Base-by-base conservation (phyloP, 768 basidiomycete species). In the Brasilioporus rufonigricans region DNA sequence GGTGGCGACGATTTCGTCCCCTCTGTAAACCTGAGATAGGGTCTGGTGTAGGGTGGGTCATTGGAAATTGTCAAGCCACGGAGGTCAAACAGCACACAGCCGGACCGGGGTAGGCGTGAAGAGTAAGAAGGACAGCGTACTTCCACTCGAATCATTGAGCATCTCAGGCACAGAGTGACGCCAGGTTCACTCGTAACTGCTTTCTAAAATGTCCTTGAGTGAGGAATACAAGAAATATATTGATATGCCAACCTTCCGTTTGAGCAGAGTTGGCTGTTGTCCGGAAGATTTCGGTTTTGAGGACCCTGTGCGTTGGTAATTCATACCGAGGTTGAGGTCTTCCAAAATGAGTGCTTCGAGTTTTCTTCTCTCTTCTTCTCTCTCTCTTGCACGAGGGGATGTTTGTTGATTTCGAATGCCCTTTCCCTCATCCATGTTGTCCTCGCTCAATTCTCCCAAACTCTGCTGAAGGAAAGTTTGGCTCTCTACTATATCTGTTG, bases 91-190 rank as follows among this genome's bases (percentile, higher is more conserved):
- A 89, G 71, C 5, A 91, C 56, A 24, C 82, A 80, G 5, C 93
- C 91, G 41, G 91, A 91, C 24, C 89, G 81, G 18, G 75, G 76
- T 8, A 65, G 36, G 24, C 60, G 69, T 2, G 66, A 66, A 19
- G 74, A 65, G 5, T 85, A 84, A 29, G 90, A 76, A 6, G 86
- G 84, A 64, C 82, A 85, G 44, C 89, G 82, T 46, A 87, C 64
- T 65, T 93, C 81, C 21, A 87, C 43, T 19, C 93, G 83, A 43
- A 93, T 64, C 71, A 86, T 74, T 14, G 81, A 71, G 31, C 85
- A 75, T 19, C 66, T 68, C 38, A 88, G 60, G 2, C 64, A 62
- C 3, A 81, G 40, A 45, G 62, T 60, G 26, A 66, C 36, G 21
- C 29, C 35, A 40, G 59, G 18, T 50, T 48, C 33, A 29, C 44